Base-by-base conservation (phyloP, 768 basidiomycete genomes). In the Chlorophyllum brunneum region DNA sequence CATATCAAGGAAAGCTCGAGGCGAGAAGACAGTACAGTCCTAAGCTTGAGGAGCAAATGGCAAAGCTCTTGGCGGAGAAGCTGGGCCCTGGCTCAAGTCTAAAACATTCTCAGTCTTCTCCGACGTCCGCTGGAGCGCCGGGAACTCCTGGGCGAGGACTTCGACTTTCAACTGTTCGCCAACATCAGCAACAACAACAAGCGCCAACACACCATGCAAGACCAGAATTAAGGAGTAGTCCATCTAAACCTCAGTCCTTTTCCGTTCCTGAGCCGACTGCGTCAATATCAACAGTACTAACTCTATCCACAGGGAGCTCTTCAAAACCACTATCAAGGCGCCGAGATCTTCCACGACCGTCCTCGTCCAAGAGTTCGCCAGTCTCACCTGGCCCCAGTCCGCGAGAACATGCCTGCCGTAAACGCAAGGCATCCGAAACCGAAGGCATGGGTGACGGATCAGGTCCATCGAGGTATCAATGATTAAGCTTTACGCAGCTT, bases 1-100 rank as follows among this genome's bases (percentile, higher is more conserved):
- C 72, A 0, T 75, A 69, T 46, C 61, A 71, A 0, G 77, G 80
- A 45, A 82, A 81, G 55, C 59, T 69, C 9, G 60, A 59, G 9
- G 33, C 31, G 18, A 42, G 51, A 43, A 36, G 37, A 23, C 55
- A 20, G 41, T 48, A 24, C 20, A 48, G 26, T 24, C 48, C 58
- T 6, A 52, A 60, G 30, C 51, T 54, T 24, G 52, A 63, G 15
- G 43, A 54, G 8, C 56, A 63, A 33, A 63, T 66, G 59, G 51
- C 27, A 0, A 54, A 56, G n/a, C 38, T 63, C 10, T 44, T 61
- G 36, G 54, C 41, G 15, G 60, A 60, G 39, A 61, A 51, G 23
- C 18, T 29, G 41, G 50, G 5, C 4, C 29, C 22, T 33, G 27
- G 3, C 5, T 43, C 13, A 40, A 9, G 26, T 9, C 34, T 31